Base-by-base conservation (phyloP, 176 grass and related monocot genomes). In the Canna indica region DNA sequence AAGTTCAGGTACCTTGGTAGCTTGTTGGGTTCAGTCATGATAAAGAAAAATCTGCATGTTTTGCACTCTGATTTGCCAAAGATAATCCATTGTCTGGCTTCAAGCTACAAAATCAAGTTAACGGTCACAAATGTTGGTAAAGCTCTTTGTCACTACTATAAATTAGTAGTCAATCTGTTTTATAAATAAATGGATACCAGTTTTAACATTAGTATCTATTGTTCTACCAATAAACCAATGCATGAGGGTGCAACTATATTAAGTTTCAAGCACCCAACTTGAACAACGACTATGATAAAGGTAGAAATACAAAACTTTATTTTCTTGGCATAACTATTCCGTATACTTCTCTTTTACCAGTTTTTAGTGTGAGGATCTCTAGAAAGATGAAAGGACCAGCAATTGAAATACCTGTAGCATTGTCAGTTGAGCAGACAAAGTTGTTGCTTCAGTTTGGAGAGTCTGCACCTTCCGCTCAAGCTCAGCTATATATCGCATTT, bases 361-460 rank as follows among this genome's bases (percentile, higher is more conserved):
- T 62, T 13, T 32, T 5, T 29, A 31, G 29, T 29, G 57, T 30
- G 29, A 30, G 11, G 2, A 29, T 59, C 25, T 29, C 3, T 59
- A 32, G 9, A 14, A n/a, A n/a, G 58, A 61, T 27, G 27, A 33
- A 62, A 62, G 13, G 13, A 18, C 13, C 27, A 62, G 27, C 59
- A 62, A 62, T 7, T 10, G 63, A 24, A 65, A 26, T 25, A 66
- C 63, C 63, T 66, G 63, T 39, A 66, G 22, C 33, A 66, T 66
- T 38, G 20, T 66, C 33, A 38, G 63, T 38, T 66, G 63, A 66
- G 63, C 63, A 24, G 63, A 66, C 11, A 66, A 66, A 22, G 63
- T 66, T 10, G 63, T 66, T 25, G 63, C 63, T 66, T 66, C 63
- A 66, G 69, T 71, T 71, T 54, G 69, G 28, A 71, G 69, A 35